Base-by-base conservation (phyloP, 208 protist species). In the Leishmania lainsoni region DNA sequence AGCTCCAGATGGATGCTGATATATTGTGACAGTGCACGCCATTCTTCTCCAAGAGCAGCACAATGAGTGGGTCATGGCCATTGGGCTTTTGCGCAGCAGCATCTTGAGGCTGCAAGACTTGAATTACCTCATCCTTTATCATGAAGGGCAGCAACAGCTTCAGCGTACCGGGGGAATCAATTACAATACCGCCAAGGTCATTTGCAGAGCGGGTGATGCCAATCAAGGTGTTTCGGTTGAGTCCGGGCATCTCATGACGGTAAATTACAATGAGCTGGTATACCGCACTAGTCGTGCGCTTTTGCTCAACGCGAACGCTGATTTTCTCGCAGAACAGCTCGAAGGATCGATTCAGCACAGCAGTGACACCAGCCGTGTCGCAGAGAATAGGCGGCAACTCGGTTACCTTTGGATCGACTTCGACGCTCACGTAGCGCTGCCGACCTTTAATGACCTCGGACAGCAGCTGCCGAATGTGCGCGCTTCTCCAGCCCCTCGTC, bases 1-100 rank as follows among this genome's bases (percentile, higher is more conserved):
- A 91, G 75, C 76, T 89, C 87, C 87, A 91, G 0, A 92, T 77
- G 22, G 88, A 63, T 20, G 76, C 85, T 20, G 89, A 94, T 71
- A 93, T 92, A 71, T 94, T 91, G 87, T 91, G 87, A 5, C 91
- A 83, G 61, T 93, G 91, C 12, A 92, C 87, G 16, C 89, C 87
- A 79, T 92, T 94, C 65, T 94, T 92, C 75, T 94, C 89, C 12
- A 94, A 73, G 8, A 94, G 74, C 14, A 94, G 83, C 39, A 93
- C 86, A 45, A 89, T 87, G 29, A 94, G 82, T 14, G 91, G 86
- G 51, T 91, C 88, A 65, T 89, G 84, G 22, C 77, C 88, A n/a
- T 78, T 84, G 3, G 68, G 63, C 45, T 88, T 87, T 29, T 85
- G 78, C 17, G 75, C 73, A 56, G 81, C 56, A 52, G 81, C 68